Evolutionary conservation across 805 yeast species (phyloP).

Genomic region (Yarrowia keelungensis): DNA sequence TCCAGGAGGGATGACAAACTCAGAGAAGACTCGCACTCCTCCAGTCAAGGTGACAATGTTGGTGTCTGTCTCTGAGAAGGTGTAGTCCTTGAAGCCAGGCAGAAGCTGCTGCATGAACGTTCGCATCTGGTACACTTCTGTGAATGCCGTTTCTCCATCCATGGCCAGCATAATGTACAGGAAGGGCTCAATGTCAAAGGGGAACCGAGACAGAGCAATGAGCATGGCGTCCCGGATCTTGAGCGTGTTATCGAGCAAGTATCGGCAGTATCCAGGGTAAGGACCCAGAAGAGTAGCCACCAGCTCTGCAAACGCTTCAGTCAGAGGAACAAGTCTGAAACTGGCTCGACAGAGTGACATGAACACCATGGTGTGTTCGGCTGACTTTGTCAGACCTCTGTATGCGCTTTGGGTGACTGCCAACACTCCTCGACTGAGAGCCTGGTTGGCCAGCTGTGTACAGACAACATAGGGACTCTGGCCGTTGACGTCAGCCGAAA

Average conservation of each 20-base stretch:
- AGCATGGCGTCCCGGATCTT: constrained; percentile 55
- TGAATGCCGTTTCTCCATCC: constrained; percentile 71
- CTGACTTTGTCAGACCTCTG: not conserved
- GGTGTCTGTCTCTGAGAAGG: constrained; percentile 55
- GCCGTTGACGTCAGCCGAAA: constrained; percentile 22
- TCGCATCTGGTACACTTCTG: constrained; percentile 62
- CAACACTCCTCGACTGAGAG: constrained; percentile 10
- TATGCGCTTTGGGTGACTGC: constrained; percentile 4
- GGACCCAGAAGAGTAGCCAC: constrained; percentile 40
- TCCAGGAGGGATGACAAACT: constrained; percentile 57
- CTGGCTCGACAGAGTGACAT: constrained; percentile 36
- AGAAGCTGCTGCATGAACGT: constrained; percentile 65
- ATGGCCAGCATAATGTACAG: constrained; percentile 62
- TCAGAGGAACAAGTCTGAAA: constrained; percentile 17
- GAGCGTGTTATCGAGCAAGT: constrained; percentile 57
- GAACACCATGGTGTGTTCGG: constrained; percentile 21
- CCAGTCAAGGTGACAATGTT: constrained; percentile 61
- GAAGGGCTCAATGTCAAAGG: constrained; percentile 65
- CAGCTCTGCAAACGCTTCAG: constrained; percentile 27
- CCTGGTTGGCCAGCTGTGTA: constrained; percentile 10
- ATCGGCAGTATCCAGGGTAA: constrained; percentile 57
- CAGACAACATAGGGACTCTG: constrained; percentile 26
- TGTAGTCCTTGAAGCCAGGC: constrained; percentile 54
- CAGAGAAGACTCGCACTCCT: constrained; percentile 59
- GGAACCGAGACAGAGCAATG: constrained; percentile 75